Conservation (phyloP, 225 moss, liverwort and hornwort species). For the Lunularia cruciata region DNA sequence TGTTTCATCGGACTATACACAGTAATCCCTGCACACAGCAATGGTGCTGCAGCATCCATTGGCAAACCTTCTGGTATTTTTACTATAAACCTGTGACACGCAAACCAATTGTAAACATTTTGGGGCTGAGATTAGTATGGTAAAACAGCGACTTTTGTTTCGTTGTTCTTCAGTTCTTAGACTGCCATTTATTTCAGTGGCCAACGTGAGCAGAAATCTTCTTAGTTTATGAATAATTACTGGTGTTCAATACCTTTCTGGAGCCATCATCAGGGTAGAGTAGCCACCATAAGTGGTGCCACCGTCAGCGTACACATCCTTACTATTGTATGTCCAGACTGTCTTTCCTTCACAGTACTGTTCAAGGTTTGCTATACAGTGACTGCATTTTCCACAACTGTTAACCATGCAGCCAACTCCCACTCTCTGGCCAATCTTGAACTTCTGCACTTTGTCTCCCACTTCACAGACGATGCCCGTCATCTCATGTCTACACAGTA, state of each 20-base stretch:
- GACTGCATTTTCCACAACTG: slow-evolving; percentile 24
- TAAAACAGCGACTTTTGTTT: too few species aligned
- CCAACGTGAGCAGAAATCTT: background rate
- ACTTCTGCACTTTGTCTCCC: slow-evolving; percentile 27
- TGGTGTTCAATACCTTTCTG: too few species aligned
- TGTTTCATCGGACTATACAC: slow-evolving; percentile 72
- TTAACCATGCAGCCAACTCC: slow-evolving; percentile 31
- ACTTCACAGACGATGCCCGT: slow-evolving; percentile 29
- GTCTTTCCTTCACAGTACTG: slow-evolving; percentile 26
- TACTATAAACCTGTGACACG: slow-evolving; percentile 55
- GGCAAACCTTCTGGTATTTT: slow-evolving; percentile 52
- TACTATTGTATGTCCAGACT: slow-evolving; percentile 54
- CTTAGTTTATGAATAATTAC: too few species aligned
- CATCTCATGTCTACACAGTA: slow-evolving; percentile 27
- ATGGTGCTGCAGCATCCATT: slow-evolving; percentile 50
- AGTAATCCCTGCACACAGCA: slow-evolving; percentile 63
- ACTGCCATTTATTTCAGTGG: too few species aligned
- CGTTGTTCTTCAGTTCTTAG: too few species aligned
- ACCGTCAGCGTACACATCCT: slow-evolving; percentile 39
- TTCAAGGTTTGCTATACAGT: slow-evolving; percentile 17
- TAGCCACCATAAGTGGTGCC: slow-evolving; percentile 54
- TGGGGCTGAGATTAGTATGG: background rate
- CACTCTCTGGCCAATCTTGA: slow-evolving; percentile 32
- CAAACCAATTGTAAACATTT: too few species aligned
- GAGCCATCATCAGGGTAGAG: slow-evolving; percentile 51